A percentile compares a stretch with the other conserved stretches of the same genome.
Evolutionary conservation across 495 filamentous ascomycete species (phyloP).

Genomic region (Penicillium arizonense): DNA sequence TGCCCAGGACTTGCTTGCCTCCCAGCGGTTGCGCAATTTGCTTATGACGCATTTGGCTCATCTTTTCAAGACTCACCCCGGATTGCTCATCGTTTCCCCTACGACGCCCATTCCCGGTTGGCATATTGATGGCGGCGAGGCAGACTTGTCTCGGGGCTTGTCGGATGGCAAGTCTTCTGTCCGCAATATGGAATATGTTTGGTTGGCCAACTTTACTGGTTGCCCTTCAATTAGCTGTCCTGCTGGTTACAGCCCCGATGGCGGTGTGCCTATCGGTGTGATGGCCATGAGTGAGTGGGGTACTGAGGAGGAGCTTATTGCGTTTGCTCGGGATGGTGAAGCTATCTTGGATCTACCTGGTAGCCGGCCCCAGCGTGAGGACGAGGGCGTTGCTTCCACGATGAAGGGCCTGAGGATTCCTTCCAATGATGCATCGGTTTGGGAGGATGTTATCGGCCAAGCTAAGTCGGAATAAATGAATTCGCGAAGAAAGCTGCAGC

Average conservation of each 20-base stretch:
- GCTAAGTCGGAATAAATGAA: conserved; percentile 13
- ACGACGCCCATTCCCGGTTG: conserved; percentile 77
- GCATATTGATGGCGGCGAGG: conserved; percentile 51
- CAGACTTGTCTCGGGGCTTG: conserved; percentile 62
- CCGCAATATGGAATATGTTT: conserved; percentile 84
- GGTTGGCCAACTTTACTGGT: conserved; percentile 80
- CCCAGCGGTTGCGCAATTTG: conserved; percentile 70
- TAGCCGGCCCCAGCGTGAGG: conserved; percentile 1
- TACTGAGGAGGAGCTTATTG: conserved; percentile 72
- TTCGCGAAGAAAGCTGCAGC: too few species aligned
- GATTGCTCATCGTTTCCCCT: conserved; percentile 75
- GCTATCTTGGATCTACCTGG: conserved; percentile 37
- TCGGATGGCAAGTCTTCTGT: conserved; percentile 71
- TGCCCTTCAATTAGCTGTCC: conserved; percentile 78
- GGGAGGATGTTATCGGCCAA: conserved; percentile 39
- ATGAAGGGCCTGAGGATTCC: conserved; percentile 24
- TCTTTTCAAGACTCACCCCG: conserved; percentile 70
- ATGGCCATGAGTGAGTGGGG: conserved; percentile 94
- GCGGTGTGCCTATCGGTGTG: conserved; percentile 71
- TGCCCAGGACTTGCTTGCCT: conserved; percentile 66
- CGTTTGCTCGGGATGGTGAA: conserved; percentile 71
- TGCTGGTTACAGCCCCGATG: conserved; percentile 63
- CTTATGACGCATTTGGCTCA: conserved; percentile 81
- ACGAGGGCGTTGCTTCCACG: background rate
- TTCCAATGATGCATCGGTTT: conserved; percentile 17